phyloP scores from a whole-genome alignment of 1,284 basidiomycete species.

The Grifola frondosa region DNA sequence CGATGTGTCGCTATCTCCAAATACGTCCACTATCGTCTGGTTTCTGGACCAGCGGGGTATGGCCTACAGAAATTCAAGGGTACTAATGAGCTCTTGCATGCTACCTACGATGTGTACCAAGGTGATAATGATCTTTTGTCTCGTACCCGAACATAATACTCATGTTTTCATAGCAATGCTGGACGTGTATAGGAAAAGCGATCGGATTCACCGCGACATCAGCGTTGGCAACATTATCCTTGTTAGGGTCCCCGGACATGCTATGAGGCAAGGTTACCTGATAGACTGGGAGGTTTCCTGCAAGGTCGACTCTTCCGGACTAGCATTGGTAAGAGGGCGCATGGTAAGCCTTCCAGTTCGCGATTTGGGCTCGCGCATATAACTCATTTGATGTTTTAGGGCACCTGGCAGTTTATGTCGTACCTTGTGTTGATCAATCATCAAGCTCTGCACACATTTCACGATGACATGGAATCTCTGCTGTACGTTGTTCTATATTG shows the following conservation, averaged over 20 bases:
- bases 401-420: conserved; percentile 12
- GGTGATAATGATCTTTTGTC: neutral
- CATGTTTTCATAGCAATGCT: neutral
- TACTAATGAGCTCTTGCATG: conserved; percentile 8
- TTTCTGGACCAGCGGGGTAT: conserved; percentile 8
- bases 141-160: neutral
- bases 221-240: conserved; percentile 13
- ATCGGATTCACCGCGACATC: conserved; percentile 9
- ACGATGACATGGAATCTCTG: conserved; percentile 12
- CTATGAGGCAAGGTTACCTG: conserved; percentile 6
- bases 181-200: conserved; percentile 3
- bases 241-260: neutral
- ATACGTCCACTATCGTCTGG: conserved; percentile 9
- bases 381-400: neutral
- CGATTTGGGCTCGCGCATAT: neutral
- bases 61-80: neutral
- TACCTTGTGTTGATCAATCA: neutral
- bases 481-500: conserved; percentile 11
- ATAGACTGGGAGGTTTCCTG: conserved; percentile 12
- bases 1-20: neutral
- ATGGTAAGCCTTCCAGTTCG: too few relatives aligned
- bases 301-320: neutral
- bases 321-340: too few relatives aligned
- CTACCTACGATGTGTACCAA: conserved; percentile 7
- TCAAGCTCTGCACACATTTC: neutral